Conservation (phyloP, 2,329 filamentous ascomycete genomes). For the Aspergillus carbonarius region DNA sequence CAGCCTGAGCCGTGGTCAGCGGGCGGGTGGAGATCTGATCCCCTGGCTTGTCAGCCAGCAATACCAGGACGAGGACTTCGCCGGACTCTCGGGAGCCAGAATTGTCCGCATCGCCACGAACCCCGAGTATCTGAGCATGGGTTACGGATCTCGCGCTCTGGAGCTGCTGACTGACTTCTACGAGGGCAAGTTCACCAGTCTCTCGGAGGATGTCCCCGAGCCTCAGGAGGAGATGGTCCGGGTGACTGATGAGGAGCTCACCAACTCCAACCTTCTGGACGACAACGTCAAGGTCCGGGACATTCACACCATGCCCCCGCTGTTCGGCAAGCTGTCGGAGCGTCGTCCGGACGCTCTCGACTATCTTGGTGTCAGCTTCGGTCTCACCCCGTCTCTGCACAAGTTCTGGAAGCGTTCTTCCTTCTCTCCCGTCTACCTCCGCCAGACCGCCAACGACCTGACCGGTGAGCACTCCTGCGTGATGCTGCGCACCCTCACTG, state of each 20-base stretch:
- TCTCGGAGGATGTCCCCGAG: conserved; percentile 68
- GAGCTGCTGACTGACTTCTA: conserved; percentile 89
- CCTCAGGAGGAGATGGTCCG: conserved; percentile 64
- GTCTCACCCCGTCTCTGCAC: conserved; percentile 80
- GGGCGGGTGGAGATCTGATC: conserved; percentile 89
- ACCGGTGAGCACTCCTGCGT: conserved; percentile 98
- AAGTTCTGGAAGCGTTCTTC: conserved; percentile 93
- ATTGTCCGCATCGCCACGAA: conserved; percentile 95
- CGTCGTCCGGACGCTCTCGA: conserved; percentile 77
- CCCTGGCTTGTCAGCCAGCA: conserved; percentile 98
- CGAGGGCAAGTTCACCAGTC: conserved; percentile 82
- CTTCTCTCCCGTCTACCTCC: conserved; percentile 87
- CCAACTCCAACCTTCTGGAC: conserved; percentile 71
- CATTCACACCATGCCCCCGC: conserved; percentile 84
- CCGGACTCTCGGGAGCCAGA: conserved; percentile 84
- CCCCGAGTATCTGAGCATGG: conserved; percentile 88
- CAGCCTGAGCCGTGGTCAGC: conserved; percentile 81
- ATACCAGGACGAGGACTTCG: conserved; percentile 97
- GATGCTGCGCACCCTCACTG: conserved; percentile 79
- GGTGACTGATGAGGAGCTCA: conserved; percentile 78
- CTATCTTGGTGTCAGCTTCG: conserved; percentile 94
- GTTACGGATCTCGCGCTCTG: conserved; percentile 86
- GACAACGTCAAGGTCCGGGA: conserved; percentile 90
- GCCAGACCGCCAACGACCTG: conserved; percentile 92
- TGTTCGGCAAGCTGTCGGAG: conserved; percentile 86